phyloP scores from a whole-genome alignment of 2,329 filamentous ascomycete species.

The Cladophialophora bantiana region DNA sequence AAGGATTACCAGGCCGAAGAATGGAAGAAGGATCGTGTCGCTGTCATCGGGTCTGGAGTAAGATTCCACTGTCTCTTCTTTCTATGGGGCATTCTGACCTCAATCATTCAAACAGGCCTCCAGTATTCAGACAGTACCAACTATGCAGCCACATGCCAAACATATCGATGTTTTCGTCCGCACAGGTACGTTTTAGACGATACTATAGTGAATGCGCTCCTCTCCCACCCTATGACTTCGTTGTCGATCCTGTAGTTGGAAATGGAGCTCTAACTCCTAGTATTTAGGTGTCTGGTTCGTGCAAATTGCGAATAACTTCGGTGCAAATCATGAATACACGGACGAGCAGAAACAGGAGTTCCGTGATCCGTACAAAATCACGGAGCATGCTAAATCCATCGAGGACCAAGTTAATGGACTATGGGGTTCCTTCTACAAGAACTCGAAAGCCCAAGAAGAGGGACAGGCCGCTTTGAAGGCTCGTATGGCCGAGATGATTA shows the following conservation, averaged over 20 bases:
- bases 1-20: slow-evolving; percentile 54
- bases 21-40: slow-evolving; percentile 53
- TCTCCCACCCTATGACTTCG: slow-evolving; percentile 29
- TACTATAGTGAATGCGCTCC: neutral
- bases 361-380: slow-evolving; percentile 50
- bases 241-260: neutral
- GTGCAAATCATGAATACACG: slow-evolving; percentile 54
- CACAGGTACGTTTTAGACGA: slow-evolving; percentile 43
- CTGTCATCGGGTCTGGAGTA: slow-evolving; percentile 55
- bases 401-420: slow-evolving; percentile 57
- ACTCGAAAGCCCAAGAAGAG: slow-evolving; percentile 50
- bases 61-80: slow-evolving; percentile 31
- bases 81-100: neutral
- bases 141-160: slow-evolving; percentile 55
- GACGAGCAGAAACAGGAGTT: slow-evolving; percentile 51
- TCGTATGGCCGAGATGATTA: slow-evolving; percentile 60
- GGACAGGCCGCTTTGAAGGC: slow-evolving; percentile 49
- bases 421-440: slow-evolving; percentile 56
- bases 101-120: slow-evolving; percentile 35
- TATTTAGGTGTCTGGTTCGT: slow-evolving; percentile 45
- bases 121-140: slow-evolving; percentile 56
- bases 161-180: slow-evolving; percentile 57
- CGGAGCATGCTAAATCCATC: slow-evolving; percentile 55
- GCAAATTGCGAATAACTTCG: slow-evolving; percentile 56
- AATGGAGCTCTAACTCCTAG: neutral